Conservation (phyloP, 2,329 filamentous ascomycete genomes). For the Fusarium gaditjirri region DNA sequence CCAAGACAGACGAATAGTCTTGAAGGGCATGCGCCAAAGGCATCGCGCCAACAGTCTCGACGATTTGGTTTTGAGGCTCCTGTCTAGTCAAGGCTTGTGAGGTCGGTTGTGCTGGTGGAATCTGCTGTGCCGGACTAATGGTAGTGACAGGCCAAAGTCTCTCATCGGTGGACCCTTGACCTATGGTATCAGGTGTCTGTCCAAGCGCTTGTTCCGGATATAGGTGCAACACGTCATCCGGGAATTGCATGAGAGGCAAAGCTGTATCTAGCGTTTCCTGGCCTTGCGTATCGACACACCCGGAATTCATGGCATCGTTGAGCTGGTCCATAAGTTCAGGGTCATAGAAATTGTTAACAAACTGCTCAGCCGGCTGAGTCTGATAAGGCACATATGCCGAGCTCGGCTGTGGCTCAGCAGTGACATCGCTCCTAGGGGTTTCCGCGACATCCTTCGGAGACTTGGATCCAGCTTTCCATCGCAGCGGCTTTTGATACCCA, state of each 20-base stretch:
- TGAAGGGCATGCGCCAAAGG: conserved; percentile 34
- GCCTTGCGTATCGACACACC: background rate
- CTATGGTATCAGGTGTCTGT: conserved; percentile 8
- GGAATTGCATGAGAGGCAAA: conserved; percentile 26
- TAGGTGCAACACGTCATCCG: conserved; percentile 18
- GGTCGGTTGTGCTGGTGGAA: background rate
- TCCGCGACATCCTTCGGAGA: conserved; percentile 5
- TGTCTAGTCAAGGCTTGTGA: background rate
- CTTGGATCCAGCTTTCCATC: conserved; percentile 28
- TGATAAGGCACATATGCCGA: conserved; percentile 18
- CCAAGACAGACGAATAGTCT: conserved; percentile 63
- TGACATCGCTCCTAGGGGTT: conserved; percentile 7
- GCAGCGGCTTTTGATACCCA: conserved; percentile 35
- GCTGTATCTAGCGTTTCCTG: conserved; percentile 12
- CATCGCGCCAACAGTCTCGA: conserved; percentile 10
- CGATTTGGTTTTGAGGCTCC: background rate
- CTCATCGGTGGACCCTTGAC: conserved; percentile 22
- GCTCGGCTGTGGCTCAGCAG: background rate
- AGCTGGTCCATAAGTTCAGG: conserved; percentile 26
- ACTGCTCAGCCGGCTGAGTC: conserved; percentile 7
- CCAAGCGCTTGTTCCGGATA: conserved; percentile 14
- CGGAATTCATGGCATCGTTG: conserved; percentile 13
- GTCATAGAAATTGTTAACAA: conserved; percentile 14
- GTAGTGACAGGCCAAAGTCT: conserved; percentile 19
- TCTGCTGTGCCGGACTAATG: background rate